Percentiles rank a stretch among this genome's conserved stretches.
phyloP scores from a whole-genome alignment of 768 basidiomycete genomes.

The Tricholoma sp. region DNA sequence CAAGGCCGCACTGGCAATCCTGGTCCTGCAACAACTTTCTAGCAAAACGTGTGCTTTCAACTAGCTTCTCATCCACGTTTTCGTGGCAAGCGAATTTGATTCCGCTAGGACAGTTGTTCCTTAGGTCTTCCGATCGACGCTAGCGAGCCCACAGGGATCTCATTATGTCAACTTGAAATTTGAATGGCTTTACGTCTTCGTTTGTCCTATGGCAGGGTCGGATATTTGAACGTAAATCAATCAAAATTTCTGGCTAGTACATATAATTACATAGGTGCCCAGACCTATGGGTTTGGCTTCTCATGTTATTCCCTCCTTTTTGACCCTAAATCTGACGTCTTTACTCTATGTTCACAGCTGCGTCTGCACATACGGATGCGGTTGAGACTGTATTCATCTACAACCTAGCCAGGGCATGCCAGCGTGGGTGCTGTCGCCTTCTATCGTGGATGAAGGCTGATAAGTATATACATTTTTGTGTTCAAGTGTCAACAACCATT shows the following conservation, averaged over 20 bases:
- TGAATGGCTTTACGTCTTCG: neutral
- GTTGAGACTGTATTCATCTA: slow-evolving; percentile 4
- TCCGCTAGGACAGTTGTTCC: too few species aligned
- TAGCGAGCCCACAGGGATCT: neutral
- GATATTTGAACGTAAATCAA: too few species aligned
- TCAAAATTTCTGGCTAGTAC: too few species aligned
- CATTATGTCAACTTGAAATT: neutral
- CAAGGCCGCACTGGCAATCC: neutral
- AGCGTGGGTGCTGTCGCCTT: slow-evolving; percentile 12
- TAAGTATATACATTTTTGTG: neutral
- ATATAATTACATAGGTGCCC: neutral
- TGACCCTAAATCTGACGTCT: neutral
- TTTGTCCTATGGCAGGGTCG: neutral
- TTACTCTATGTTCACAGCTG: neutral
- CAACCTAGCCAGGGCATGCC: slow-evolving; percentile 14
- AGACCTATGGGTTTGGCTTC: neutral
- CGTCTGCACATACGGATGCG: neutral
- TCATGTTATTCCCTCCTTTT: slow-evolving; percentile 5
- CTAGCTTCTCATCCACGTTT: too few species aligned
- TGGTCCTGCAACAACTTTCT: too few species aligned
- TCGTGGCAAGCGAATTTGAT: too few species aligned
- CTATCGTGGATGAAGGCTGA: too few species aligned
- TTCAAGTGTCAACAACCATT: slow-evolving; percentile 15
- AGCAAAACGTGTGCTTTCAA: too few species aligned
- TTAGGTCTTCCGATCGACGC: too few species aligned